Evolutionary conservation across 768 basidiomycete species (phyloP).

Genomic region (Scleroderma bovista): DNA sequence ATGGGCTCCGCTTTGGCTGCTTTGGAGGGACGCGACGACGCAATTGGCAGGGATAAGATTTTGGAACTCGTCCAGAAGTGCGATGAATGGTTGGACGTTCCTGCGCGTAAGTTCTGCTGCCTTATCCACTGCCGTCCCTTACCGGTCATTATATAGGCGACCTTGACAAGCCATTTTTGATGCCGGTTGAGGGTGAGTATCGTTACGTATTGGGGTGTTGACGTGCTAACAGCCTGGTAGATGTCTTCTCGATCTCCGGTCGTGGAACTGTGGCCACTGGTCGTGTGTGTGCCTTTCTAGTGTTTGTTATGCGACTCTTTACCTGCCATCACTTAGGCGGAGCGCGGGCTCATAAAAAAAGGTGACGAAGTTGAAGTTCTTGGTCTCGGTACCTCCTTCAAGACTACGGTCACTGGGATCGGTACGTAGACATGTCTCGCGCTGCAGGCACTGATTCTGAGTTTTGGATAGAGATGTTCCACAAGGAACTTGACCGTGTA

Average conservation of each 20-base stretch:
- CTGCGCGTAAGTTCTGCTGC: constrained; percentile 57
- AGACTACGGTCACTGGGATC: constrained; percentile 94
- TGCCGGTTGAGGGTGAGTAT: constrained; percentile 77
- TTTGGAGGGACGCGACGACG: constrained; percentile 77
- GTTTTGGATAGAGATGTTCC: constrained; percentile 83
- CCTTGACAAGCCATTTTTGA: constrained; percentile 95
- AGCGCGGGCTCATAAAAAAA: constrained; percentile 88
- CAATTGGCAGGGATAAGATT: constrained; percentile 78
- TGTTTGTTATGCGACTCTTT: too few species aligned
- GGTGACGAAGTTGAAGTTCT: constrained; percentile 92
- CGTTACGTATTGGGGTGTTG: neutral
- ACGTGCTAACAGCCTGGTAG: constrained; percentile 26
- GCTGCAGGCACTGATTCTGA: constrained; percentile 4
- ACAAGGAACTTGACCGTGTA: constrained; percentile 96
- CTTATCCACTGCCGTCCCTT: neutral
- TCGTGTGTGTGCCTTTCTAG: constrained; percentile 46
- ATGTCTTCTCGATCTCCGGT: constrained; percentile 96
- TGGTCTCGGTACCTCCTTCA: constrained; percentile 74
- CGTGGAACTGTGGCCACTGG: constrained; percentile 98
- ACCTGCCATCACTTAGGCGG: constrained; percentile 47
- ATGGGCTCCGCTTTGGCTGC: constrained; percentile 97
- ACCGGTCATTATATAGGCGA: constrained; percentile 53
- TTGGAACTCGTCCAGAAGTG: constrained; percentile 78
- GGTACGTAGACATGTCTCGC: constrained; percentile 35
- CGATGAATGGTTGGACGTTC: constrained; percentile 93